Percentiles rank a stretch among this genome's conserved stretches.
phyloP scores from a whole-genome alignment of 306 rosid genomes.

The Carpinus viminea region DNA sequence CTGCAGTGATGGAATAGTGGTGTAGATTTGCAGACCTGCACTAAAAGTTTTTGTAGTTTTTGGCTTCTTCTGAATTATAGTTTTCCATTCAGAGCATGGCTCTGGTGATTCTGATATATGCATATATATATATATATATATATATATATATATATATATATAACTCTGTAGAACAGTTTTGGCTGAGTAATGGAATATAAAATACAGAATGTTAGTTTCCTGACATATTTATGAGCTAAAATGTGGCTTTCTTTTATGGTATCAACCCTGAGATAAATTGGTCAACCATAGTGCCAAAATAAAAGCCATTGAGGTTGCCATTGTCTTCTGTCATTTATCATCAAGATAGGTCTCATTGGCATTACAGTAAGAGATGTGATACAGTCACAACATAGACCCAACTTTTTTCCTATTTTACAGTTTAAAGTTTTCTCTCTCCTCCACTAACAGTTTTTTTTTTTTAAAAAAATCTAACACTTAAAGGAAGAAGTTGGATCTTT shows the following conservation, averaged over 20 bases:
- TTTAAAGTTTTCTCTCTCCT: too few relatives aligned
- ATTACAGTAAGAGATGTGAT: too few relatives aligned
- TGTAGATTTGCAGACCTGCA: constrained; percentile 29
- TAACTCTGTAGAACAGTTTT: constrained; percentile 24
- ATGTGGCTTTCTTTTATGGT: neutral
- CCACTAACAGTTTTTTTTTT: too few relatives aligned
- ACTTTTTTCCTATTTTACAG: too few relatives aligned
- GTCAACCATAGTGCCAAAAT: too few relatives aligned
- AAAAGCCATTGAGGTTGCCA: too few relatives aligned
- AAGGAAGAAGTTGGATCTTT: too few relatives aligned
- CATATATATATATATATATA: constrained; percentile 7
- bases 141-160: constrained; percentile 8
- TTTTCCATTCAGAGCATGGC: constrained; percentile 10
- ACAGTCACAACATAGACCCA: too few relatives aligned
- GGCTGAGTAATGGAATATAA: constrained; percentile 6
- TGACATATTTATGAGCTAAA: neutral
- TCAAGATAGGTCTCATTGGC: too few relatives aligned
- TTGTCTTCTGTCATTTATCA: too few relatives aligned
- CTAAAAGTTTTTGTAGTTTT: constrained; percentile 16
- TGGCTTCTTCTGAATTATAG: neutral
- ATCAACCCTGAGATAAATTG: neutral
- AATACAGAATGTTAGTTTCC: constrained; percentile 2
- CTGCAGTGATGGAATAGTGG: constrained; percentile 15
- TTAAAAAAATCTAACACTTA: too few relatives aligned
- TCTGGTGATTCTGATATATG: constrained; percentile 8